Evolutionary conservation across 1,139 yeast genomes (phyloP), one percentile per base, ranked within the genome.

Genomic region (Hanseniaspora uvarum): DNA sequence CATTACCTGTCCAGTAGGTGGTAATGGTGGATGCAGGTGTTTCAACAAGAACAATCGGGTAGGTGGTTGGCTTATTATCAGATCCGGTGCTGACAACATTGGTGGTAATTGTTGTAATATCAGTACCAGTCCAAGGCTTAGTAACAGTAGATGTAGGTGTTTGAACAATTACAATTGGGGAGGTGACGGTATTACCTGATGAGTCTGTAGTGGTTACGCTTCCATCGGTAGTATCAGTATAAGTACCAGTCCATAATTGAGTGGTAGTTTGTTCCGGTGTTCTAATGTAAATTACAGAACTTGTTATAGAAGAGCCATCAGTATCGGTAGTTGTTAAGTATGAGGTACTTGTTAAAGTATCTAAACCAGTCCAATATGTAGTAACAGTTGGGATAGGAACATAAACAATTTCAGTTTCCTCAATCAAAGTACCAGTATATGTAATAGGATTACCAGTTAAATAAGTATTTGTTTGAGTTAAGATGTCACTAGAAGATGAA

Each of bases 1-100:
- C 14, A 23, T 21, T 23, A 11, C 19, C 40, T 10, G 40, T 34
- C 40, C 30, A 26, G 16, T 37, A 36, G 18, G 18, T 16, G 8
- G 57, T 53, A 10, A 52, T 39, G 7, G 47, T 30, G 5, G 37
- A 23, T 12, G 23, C 46, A 11, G 58, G 58, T 21, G 57, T 56
- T 28, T 26, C 28, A 26, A 26, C 28, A 26, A 26, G 7, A 26
- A 26, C 28, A 26, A 26, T 26, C 28, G 28, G 28, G 5, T 5
- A 26, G 28, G 28, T 26, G 5, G 28, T 8, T 28, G 31, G 8
- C 8, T 6, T 28, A 4, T 12, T 12, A 4, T 3, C 4, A 6
- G 31, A 28, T 10, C 11, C 31, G 11, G 7, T 28, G n/a, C n/a
- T n/a, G n/a, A n/a, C n/a, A n/a, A n/a, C n/a, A n/a, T n/a, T n/a